Percentiles rank a stretch among this genome's conserved stretches.
These are phyloP conservation scores for Rhododendron ferrugineum DNA, from an alignment of 148 eudicot genomes.

Conservation along the genomic window DNA sequence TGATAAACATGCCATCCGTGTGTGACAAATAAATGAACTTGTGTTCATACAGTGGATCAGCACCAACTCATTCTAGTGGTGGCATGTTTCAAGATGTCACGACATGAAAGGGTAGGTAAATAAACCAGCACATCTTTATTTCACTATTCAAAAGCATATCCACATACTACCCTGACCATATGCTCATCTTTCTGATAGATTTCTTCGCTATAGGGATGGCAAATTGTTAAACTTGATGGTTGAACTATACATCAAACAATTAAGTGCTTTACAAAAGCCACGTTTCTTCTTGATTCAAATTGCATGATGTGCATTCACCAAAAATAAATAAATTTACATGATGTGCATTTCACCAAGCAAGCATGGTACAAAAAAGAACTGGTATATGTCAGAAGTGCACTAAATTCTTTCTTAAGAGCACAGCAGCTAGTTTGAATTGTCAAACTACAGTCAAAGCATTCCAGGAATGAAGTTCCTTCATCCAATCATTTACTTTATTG, in stretches of 20 bases:
- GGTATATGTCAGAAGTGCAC: neutral
- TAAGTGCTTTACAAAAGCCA: neutral
- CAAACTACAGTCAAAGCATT: slow-evolving; percentile 3
- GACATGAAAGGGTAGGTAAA: neutral
- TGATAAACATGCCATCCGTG: too few relatives aligned
- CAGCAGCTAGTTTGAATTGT: neutral
- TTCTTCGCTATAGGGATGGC: neutral
- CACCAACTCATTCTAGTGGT: neutral
- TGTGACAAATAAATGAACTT: neutral
- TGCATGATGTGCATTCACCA: neutral
- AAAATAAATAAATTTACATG: neutral
- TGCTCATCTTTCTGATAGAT: neutral
- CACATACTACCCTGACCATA: neutral
- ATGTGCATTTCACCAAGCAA: neutral
- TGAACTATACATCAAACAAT: neutral
- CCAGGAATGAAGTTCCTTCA: neutral
- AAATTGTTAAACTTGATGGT: neutral
- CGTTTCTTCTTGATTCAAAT: neutral
- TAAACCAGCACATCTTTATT: neutral
- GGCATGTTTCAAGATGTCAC: neutral
- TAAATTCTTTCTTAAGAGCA: neutral
- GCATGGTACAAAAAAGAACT: neutral
- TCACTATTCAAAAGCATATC: neutral
- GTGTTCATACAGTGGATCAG: neutral
- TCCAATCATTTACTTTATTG: neutral